Base-by-base conservation (phyloP, 257 asterid species). In the Solanum gandarillasii region DNA sequence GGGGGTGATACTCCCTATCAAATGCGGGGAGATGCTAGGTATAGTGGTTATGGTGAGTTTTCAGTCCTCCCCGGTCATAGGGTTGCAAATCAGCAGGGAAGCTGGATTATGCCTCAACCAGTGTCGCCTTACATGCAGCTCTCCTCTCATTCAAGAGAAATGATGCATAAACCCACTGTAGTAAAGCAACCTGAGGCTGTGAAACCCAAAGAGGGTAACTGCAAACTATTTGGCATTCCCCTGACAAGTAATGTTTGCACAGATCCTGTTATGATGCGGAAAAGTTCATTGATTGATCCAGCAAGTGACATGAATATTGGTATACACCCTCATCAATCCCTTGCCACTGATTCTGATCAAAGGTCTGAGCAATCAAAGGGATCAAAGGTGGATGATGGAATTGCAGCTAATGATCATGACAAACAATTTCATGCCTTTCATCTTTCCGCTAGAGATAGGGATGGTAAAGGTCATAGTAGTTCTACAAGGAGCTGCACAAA, bases 401-500 rank as follows among this genome's bases (percentile, higher is more conserved):
- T 87, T 90, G 87, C 92, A 83, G 86, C 70, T 83, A 82, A 25
- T 87, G 98, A 95, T 89, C 94, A 87, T 78, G 99, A 95, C 82
- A 95, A 93, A 85, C 94, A 89, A 87, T 73, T 83, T 83, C 98
- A 90, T 43, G 36, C 91, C 75, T 83, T 83, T 79, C 90, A 90
- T 89, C 87, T 91, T 46, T 68, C 83, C 83, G 89, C 88, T 82
- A 87, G 90, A 87, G 98, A 93, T 32, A 90, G 91, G 90, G 98
- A 93, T 91, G 91, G 90, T 87, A 97, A 92, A 92, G 91, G 84
- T 39, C 92, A 88, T 86, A 89, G 92, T 75, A 92, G 94, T 89
- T 97, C 96, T 32, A 90, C 91, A 27, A 94, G 99, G 90, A 97
- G 99, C 91, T 97, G 99, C 91, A 97, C 99, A 89, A 97, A 97